Evolutionary conservation across 768 basidiomycete species (phyloP).

Genomic region (Suillus bovinus): DNA sequence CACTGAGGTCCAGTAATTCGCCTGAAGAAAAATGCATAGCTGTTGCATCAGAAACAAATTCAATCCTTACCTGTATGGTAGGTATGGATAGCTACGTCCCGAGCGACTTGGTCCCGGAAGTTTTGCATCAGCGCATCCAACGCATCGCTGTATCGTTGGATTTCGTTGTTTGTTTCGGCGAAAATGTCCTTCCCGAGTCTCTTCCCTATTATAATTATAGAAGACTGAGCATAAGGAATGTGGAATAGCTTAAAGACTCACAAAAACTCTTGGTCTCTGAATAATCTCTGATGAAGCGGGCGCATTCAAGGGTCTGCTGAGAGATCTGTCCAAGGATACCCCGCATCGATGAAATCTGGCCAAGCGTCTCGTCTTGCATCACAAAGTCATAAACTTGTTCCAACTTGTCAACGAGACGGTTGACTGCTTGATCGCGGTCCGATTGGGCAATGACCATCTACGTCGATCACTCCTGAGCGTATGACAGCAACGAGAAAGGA

Average conservation of each 20-base stretch:
- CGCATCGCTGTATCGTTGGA: neutral
- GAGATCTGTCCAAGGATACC: constrained; percentile 4
- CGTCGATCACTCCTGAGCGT: no score
- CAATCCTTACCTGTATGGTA: neutral
- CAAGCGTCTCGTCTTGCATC: neutral
- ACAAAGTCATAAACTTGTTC: constrained; percentile 8
- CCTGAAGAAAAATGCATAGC: neutral
- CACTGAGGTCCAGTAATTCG: neutral
- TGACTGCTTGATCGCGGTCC: neutral
- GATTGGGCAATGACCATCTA: constrained; percentile 4
- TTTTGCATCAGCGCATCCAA: constrained; percentile 5
- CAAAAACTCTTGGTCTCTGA: constrained; percentile 9
- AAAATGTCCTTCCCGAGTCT: neutral
- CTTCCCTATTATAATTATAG: neutral
- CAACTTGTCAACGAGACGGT: constrained; percentile 6
- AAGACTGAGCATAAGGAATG: no score
- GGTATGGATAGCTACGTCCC: neutral
- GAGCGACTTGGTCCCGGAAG: neutral
- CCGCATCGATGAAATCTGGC: neutral
- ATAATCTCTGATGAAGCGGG: constrained; percentile 11
- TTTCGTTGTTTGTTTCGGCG: neutral
- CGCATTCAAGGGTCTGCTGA: constrained; percentile 9
- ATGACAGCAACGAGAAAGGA: neutral
- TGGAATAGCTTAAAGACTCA: neutral
- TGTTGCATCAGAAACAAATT: neutral